Conservation (phyloP, 257 asterid genomes). For the Linaria vulgaris region DNA sequence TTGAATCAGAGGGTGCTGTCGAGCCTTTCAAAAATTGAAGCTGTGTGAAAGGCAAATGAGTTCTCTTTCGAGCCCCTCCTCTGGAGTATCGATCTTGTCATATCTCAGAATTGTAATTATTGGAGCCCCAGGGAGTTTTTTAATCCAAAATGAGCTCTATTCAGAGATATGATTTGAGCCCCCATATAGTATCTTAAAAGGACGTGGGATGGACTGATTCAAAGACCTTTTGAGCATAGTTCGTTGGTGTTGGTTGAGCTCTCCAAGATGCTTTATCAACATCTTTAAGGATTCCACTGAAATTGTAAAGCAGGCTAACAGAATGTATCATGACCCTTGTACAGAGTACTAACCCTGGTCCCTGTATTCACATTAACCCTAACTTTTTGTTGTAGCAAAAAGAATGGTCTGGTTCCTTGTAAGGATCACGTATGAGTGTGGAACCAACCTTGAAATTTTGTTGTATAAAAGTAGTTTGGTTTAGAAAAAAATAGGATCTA, state of each 20-base stretch:
- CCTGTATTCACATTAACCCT: constrained; percentile 48
- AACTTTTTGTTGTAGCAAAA: constrained; percentile 59
- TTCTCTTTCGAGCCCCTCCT: constrained; percentile 25
- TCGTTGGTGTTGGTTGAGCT: constrained; percentile 24
- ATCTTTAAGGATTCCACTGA: constrained; percentile 18
- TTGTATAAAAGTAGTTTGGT: constrained; percentile 50
- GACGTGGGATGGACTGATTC: constrained; percentile 16
- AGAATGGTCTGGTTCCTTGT: constrained; percentile 37
- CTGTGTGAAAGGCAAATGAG: constrained; percentile 30
- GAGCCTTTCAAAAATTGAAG: constrained; percentile 38
- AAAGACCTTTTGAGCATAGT: constrained; percentile 5
- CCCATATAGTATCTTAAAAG: constrained; percentile 9
- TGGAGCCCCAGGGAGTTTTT: constrained; percentile 24
- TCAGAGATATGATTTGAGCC: constrained; percentile 24
- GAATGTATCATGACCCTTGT: constrained; percentile 45
- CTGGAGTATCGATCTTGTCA: constrained; percentile 29
- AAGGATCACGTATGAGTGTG: constrained; percentile 31
- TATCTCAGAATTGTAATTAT: constrained; percentile 20
- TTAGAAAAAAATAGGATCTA: constrained; percentile 41
- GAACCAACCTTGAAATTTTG: constrained; percentile 38
- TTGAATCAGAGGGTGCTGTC: constrained; percentile 31
- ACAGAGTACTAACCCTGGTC: constrained; percentile 63
- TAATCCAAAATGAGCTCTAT: constrained; percentile 11
- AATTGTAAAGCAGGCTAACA: constrained; percentile 31
- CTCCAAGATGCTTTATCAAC: constrained; percentile 20